phyloP scores from a whole-genome alignment of 2,329 filamentous ascomycete species.

The Ascochyta lentis region DNA sequence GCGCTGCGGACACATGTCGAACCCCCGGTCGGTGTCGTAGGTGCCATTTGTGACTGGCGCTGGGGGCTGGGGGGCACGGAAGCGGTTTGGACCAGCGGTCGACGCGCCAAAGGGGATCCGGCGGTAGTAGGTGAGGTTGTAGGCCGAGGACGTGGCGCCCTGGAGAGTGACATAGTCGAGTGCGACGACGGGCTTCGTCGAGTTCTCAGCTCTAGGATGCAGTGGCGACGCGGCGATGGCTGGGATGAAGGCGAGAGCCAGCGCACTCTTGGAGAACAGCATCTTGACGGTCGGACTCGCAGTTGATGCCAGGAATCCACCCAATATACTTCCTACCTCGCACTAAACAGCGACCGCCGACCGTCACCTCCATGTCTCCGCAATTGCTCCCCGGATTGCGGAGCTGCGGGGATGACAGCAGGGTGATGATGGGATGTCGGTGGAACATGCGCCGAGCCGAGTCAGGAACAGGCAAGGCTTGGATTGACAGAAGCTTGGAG shows the following conservation, averaged over 20 bases:
- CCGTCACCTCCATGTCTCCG: conserved; percentile 35
- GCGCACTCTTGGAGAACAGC: conserved; percentile 11
- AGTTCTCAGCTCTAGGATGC: conserved; percentile 7
- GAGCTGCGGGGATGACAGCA: conserved; percentile 11
- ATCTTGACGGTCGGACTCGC: conserved; percentile 15
- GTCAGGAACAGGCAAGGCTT: conserved; percentile 7
- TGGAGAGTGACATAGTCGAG: conserved; percentile 55
- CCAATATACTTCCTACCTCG: conserved; percentile 7
- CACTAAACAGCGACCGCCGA: conserved; percentile 22
- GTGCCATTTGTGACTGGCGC: conserved; percentile 54
- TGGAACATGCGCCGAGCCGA: conserved; percentile 8
- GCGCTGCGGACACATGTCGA: conserved; percentile 66
- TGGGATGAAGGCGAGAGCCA: conserved; percentile 14
- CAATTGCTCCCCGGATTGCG: conserved; percentile 33
- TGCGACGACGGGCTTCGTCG: conserved; percentile 28
- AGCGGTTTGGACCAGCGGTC: conserved; percentile 64
- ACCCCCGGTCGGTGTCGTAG: conserved; percentile 63
- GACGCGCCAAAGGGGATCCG: conserved; percentile 68
- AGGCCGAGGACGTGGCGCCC: conserved; percentile 58
- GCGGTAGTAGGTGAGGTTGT: conserved; percentile 66
- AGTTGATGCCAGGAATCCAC: background rate
- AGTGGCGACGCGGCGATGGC: conserved; percentile 20
- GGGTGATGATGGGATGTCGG: conserved; percentile 10
- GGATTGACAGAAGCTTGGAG: conserved; percentile 1
- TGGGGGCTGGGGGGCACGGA: conserved; percentile 66